Percentiles rank a stretch among this genome's conserved stretches.
Evolutionary conservation across 2,329 filamentous ascomycete genomes (phyloP).

Genomic region (Colletotrichum camelliae): DNA sequence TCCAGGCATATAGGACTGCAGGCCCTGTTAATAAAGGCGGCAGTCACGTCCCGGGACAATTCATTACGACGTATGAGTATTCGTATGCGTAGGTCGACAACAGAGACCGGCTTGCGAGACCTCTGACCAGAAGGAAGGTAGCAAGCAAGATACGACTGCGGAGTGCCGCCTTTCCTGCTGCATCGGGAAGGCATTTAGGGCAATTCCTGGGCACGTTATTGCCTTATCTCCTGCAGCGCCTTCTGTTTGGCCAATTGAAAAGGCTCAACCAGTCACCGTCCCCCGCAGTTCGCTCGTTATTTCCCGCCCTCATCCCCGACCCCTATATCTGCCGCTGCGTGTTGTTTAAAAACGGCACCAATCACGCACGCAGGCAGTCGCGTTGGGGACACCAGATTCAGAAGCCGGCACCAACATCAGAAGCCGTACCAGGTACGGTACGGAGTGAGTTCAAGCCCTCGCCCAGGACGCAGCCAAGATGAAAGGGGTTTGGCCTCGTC

Average conservation of each 20-base stretch:
- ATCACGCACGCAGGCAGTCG: not conserved
- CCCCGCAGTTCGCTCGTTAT: not conserved
- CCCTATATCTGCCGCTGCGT: slow-evolving; percentile 15
- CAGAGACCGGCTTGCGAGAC: not conserved
- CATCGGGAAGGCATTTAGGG: not conserved
- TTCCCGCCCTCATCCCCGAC: not conserved
- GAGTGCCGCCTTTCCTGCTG: not conserved
- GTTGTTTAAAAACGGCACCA: slow-evolving; percentile 1
- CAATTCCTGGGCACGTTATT: not conserved
- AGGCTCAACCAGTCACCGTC: not conserved
- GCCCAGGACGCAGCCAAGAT: slow-evolving; percentile 10
- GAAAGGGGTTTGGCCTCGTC: not conserved
- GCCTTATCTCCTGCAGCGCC: not conserved
- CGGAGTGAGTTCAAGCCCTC: not conserved
- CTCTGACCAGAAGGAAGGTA: not conserved
- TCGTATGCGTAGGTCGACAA: no score
- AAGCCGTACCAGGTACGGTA: not conserved
- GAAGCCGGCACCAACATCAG: not conserved
- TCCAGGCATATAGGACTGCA: not conserved
- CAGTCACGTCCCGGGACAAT: not conserved
- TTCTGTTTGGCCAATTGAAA: not conserved
- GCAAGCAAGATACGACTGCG: not conserved
- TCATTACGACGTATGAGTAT: not conserved
- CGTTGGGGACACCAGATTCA: not conserved
- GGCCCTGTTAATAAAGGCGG: not conserved